Conservation (phyloP, 2,329 filamentous ascomycete species). For the Pseudogymnoascus sp. region DNA sequence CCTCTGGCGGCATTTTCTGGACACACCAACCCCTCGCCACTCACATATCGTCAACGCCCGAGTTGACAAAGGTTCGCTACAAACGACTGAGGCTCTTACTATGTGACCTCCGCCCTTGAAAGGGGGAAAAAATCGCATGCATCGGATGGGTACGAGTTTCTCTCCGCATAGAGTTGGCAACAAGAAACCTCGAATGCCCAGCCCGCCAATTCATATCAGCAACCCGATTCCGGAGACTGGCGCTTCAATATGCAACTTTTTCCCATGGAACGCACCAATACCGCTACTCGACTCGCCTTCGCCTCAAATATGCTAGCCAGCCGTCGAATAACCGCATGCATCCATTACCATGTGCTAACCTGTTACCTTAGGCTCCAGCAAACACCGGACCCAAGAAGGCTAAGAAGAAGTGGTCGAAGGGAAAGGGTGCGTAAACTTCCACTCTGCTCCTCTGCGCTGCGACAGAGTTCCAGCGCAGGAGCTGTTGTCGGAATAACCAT, state of each 20-base stretch:
- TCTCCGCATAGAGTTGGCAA: not conserved
- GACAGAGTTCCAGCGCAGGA: slow-evolving; percentile 8
- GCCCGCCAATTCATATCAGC: not conserved
- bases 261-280: not conserved
- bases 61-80: not conserved
- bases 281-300: not conserved
- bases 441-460: slow-evolving; percentile 15
- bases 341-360: not conserved
- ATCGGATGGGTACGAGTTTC: not conserved
- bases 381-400: slow-evolving; percentile 66
- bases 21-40: slow-evolving; percentile 2
- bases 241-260: not conserved
- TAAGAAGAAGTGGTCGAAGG: slow-evolving; percentile 71
- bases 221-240: not conserved
- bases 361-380: slow-evolving; percentile 37
- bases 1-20: not conserved
- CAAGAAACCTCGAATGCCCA: not conserved
- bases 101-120: not conserved
- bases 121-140: not conserved
- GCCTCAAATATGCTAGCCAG: slow-evolving; percentile 7
- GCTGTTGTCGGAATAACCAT: slow-evolving; percentile 11
- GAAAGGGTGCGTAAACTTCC: slow-evolving; percentile 40
- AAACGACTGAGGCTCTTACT: not conserved
- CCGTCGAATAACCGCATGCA: not conserved
- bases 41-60: not conserved